phyloP scores from a whole-genome alignment of 352 stramenopile species.

The Globisporangium canariense region DNA sequence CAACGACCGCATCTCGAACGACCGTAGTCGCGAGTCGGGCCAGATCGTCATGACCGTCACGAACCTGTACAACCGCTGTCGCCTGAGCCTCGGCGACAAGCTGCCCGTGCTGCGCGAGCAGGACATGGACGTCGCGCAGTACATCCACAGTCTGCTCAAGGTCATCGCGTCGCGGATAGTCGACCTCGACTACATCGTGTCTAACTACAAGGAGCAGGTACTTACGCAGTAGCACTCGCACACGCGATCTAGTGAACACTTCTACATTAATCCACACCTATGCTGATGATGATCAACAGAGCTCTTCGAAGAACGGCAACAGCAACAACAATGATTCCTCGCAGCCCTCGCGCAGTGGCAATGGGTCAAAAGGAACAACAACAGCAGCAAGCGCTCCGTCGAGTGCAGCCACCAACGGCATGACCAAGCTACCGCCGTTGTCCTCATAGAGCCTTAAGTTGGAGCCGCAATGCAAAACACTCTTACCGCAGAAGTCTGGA shows the following conservation, averaged over 20 bases:
- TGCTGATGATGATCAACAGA: not conserved
- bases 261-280: not conserved
- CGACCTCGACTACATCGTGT: conserved; percentile 84
- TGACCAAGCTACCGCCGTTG: conserved; percentile 12
- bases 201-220: conserved; percentile 66
- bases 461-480: not conserved
- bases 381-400: not conserved
- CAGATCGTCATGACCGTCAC: conserved; percentile 90
- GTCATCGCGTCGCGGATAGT: conserved; percentile 77
- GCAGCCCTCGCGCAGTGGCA: conserved; percentile 1
- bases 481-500: not conserved
- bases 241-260: not conserved
- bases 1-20: conserved; percentile 74
- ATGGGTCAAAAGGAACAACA: not conserved
- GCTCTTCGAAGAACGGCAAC: conserved; percentile 6
- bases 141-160: conserved; percentile 74
- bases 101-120: conserved; percentile 69
- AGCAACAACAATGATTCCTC: conserved; percentile 2
- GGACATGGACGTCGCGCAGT: conserved; percentile 69
- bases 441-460: conserved; percentile 7
- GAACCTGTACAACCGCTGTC: conserved; percentile 89
- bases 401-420: not conserved
- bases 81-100: conserved; percentile 69
- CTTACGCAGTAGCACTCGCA: not conserved
- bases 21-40: conserved; percentile 80